Base-by-base conservation (phyloP, 768 basidiomycete genomes). In the Hirschioporus abietinus region DNA sequence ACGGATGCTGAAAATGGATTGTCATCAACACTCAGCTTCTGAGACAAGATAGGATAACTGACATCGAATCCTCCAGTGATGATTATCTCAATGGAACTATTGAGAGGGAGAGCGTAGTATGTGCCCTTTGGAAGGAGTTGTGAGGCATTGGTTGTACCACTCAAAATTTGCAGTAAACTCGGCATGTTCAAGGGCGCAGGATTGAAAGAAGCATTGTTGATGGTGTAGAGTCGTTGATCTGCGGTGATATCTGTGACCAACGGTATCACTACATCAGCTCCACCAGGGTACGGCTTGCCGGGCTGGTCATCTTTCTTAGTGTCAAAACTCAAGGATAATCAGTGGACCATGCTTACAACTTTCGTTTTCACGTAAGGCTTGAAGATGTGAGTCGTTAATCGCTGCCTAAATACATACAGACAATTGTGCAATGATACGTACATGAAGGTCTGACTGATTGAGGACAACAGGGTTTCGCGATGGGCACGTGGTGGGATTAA, bases 391-490 rank as follows among this genome's bases (percentile, higher is more conserved):
- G 67, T 35, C 10, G 71, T 83, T 81, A 66, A 74, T 66, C n/a
- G n/a, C n/a, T n/a, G n/a, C n/a, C n/a, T n/a, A n/a, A n/a, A 61
- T 25, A 24, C 10, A 7, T 61, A 1, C 18, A 25, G 23, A 1
- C 15, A 20, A 52, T 12, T 52, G 12, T 5, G 12, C 15, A 18
- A 61, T 27, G 12, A 17, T 3, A 7, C 60, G 24, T 24, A 61
- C 60, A 34, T 25, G 25, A 12, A 86, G 76, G 35, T 73, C 69
- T 12, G 72, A 72, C 66, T 86, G 83, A 1, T 72, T 27, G 52
- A 85, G 76, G 0, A 75, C 20, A 24, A 61, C 68, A 18, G 64
- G 63, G 70, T 25, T 61, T 61, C 17, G 24, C 1, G 23, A 2
- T 24, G 60, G 60, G 10, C n/a, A 1, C 8, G 80, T 77, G 24